Percentiles rank a stretch among this genome's conserved stretches.
Evolutionary conservation across 306 rosid species (phyloP).

Genomic region (Sicyos baderoa): DNA sequence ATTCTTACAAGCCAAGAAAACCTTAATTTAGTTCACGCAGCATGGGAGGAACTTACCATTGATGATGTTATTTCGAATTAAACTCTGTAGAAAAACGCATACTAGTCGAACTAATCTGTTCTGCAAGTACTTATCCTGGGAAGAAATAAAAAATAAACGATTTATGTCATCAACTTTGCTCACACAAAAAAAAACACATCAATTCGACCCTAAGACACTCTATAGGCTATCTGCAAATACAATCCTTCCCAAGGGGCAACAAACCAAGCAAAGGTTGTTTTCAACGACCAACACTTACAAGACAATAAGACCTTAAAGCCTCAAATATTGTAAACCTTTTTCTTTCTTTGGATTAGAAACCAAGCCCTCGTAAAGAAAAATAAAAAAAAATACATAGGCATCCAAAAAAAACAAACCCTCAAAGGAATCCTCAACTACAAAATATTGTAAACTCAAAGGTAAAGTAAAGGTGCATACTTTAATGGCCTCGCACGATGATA

Average conservation of each 20-base stretch:
- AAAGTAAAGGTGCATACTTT: constrained; percentile 44
- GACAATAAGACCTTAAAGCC: background rate
- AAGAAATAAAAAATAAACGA: background rate
- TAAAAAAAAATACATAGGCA: background rate
- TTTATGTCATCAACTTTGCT: background rate
- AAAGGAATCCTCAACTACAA: background rate
- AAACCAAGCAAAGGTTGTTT: background rate
- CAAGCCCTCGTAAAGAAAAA: background rate
- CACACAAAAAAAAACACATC: background rate
- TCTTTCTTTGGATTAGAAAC: background rate
- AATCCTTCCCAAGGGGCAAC: background rate
- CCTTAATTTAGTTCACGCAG: background rate
- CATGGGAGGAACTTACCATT: background rate
- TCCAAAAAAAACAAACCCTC: background rate
- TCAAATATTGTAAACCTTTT: background rate
- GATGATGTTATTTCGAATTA: background rate
- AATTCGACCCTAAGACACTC: background rate
- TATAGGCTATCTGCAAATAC: background rate
- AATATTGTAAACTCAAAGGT: background rate
- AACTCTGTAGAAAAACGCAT: background rate
- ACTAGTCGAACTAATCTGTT: background rate
- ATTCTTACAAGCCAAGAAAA: background rate
- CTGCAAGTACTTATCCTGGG: background rate
- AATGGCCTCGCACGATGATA: constrained; percentile 92
- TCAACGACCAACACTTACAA: background rate